Evolutionary conservation across 345 rosid species (phyloP), one percentile per base, ranked within the genome.

Genomic region (Jatropha curcas): DNA sequence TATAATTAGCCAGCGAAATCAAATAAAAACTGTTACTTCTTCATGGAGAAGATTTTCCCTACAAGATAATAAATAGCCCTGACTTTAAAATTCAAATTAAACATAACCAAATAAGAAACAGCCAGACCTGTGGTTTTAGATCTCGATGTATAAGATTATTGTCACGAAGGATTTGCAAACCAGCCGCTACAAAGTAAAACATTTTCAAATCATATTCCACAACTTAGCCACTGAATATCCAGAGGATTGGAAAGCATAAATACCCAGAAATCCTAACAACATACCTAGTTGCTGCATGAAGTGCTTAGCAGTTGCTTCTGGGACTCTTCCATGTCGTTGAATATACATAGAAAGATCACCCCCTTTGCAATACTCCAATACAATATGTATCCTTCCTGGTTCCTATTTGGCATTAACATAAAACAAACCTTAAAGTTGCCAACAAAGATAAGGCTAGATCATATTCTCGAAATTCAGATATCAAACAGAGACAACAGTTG

Each of bases 91-190:
- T 52, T 35, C n/a, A 13, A 59, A 58, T n/a, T 2, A 10, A 62
- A 17, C 2, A 4, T 71, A 31, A 19, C 64, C 34, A 65, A 65
- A 56, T 33, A 66, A 41, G 17, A 74, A 43, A 14, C 19, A 48
- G 53, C 19, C 80, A 70, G 60, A 95, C 99, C 99, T 95, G 99
- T 17, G 99, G 99, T 82, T 95, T 95, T 70, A 95, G 79, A 86
- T 95, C 99, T 51, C 98, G 90, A 70, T 95, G 99, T 58, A 95
- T 92, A 77, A 95, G 88, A 81, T 91, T 87, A 84, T 92, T 92
- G 82, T 87, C 92, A 55, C 97, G 98, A 65, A 95, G 96, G 74
- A 95, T 78, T 86, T 86, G 88, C 69, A 95, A 74, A 50, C 99
- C 99, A 1, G 88, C 86, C 25, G 93, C 99, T 92, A 89, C 73